These are phyloP conservation scores for Rheum nobile DNA, from an alignment of 148 eudicot species.

Conservation along the genomic window DNA sequence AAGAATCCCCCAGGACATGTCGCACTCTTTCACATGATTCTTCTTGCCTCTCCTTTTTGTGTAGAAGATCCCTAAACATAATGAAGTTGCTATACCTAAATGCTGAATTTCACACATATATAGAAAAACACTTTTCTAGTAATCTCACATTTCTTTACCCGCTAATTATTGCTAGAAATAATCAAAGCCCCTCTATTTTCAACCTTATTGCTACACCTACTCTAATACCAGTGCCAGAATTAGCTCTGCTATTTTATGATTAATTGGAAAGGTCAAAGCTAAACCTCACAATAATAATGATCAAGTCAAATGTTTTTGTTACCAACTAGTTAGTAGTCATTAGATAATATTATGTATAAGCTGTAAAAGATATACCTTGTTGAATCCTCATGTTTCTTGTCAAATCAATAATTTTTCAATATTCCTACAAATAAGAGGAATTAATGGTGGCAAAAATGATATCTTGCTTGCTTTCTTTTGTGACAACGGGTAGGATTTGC, in stretches of 20 bases:
- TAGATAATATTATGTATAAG: no score
- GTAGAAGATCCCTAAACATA: slow-evolving; percentile 45
- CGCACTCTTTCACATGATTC: slow-evolving; percentile 40
- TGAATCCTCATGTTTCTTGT: no score
- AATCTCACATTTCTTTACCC: background rate
- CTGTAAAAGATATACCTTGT: no score
- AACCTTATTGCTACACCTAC: background rate
- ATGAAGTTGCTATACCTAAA: background rate
- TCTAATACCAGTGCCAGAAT: background rate
- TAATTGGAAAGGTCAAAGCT: background rate
- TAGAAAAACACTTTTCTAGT: background rate
- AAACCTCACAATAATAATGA: no score
- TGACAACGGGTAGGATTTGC: no score
- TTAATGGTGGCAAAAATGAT: no score
- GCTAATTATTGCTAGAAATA: no score
- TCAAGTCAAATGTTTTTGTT: no score
- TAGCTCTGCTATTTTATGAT: background rate
- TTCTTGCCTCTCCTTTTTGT: slow-evolving; percentile 52
- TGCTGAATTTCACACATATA: background rate
- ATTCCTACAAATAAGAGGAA: no score
- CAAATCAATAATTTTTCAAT: no score
- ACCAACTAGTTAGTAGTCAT: no score
- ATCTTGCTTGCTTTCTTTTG: no score
- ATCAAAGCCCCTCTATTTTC: background rate
- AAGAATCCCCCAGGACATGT: slow-evolving; percentile 58